Evolutionary conservation across 345 rosid genomes (phyloP), one percentile per base, ranked within the genome.

Genomic region (Murraya paniculata): DNA sequence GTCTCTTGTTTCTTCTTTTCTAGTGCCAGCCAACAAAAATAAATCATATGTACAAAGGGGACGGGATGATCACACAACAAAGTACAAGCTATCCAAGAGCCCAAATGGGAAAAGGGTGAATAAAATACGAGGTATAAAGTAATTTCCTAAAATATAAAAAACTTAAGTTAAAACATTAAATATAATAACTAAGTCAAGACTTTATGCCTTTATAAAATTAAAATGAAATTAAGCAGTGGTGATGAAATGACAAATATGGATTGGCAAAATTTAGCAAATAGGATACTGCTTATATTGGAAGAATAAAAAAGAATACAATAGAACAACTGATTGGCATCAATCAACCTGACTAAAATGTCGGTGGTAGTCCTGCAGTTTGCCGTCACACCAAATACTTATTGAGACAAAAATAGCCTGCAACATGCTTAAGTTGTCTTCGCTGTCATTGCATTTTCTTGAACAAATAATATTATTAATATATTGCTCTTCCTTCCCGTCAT

Each of bases 321-420:
- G 61, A n/a, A 48, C 27, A 38, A 80, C 7, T 50, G 38, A 27
- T 81, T 80, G 82, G 31, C 71, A 79, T 78, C 66, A 84, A 79
- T 81, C 81, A 55, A 95, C 98, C 99, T 89, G 86, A 66, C 87
- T 70, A 82, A 91, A 95, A 82, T 92, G 92, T 66, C 87, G 91
- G 85, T 96, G 98, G 82, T 96, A 96, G 83, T 92, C 97, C 68
- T 87, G 95, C 77, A 93, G 85, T 82, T 81, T 85, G 84, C 79
- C 81, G 79, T 96, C 94, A 84, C 94, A 93, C 92, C 93, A 93
- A 74, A 82, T 81, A 85, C 94, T 87, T 77, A 92, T 81, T 58
- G 94, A 90, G 73, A 78, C 72, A 77, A 86, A 81, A 83, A 96
- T 87, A 61, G 91, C 87, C 78, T 86, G 86, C 80, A 82, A 80